phyloP scores from a whole-genome alignment of 495 filamentous ascomycete species.

The Bombardia bombarda region DNA sequence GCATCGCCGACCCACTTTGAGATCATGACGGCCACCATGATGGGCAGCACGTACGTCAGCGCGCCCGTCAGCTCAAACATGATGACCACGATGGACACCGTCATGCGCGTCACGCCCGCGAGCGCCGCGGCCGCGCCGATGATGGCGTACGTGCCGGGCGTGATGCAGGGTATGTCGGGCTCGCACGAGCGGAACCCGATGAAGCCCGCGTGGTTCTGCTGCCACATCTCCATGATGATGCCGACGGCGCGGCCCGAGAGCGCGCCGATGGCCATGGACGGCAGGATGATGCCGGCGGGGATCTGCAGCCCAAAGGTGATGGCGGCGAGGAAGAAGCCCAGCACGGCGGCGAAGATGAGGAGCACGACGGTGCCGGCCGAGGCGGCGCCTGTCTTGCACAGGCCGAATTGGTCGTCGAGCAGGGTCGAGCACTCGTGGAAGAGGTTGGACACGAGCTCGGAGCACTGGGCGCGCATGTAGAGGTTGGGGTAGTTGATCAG shows the following conservation, averaged over 20 bases:
- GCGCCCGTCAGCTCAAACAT: slow-evolving; percentile 98
- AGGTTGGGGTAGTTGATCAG: slow-evolving; percentile 90
- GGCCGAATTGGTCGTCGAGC: slow-evolving; percentile 72
- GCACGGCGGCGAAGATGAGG: slow-evolving; percentile 66
- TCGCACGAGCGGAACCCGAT: slow-evolving; percentile 75
- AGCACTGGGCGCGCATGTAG: slow-evolving; percentile 88
- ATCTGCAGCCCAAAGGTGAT: slow-evolving; percentile 95
- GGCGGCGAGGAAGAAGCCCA: slow-evolving; percentile 79
- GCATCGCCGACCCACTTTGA: slow-evolving; percentile 98
- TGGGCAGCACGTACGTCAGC: slow-evolving; percentile 91
- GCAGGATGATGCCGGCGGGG: slow-evolving; percentile 91
- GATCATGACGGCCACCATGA: slow-evolving; percentile 99
- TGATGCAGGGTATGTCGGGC: slow-evolving; percentile 84
- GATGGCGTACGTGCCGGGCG: slow-evolving; percentile 91
- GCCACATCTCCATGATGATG: slow-evolving; percentile 83
- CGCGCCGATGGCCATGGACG: slow-evolving; percentile 94
- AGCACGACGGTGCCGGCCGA: slow-evolving; percentile 69
- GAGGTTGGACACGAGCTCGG: slow-evolving; percentile 83
- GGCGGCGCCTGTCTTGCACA: slow-evolving; percentile 71
- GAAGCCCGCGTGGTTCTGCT: slow-evolving; percentile 64
- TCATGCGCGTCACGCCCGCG: slow-evolving; percentile 97
- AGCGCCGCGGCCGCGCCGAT: slow-evolving; percentile 94
- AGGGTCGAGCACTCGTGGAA: slow-evolving; percentile 82
- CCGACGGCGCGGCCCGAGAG: slow-evolving; percentile 88
- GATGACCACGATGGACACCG: slow-evolving; percentile 93